phyloP scores from a whole-genome alignment of 768 basidiomycete species.

The Lyophyllum atratum region DNA sequence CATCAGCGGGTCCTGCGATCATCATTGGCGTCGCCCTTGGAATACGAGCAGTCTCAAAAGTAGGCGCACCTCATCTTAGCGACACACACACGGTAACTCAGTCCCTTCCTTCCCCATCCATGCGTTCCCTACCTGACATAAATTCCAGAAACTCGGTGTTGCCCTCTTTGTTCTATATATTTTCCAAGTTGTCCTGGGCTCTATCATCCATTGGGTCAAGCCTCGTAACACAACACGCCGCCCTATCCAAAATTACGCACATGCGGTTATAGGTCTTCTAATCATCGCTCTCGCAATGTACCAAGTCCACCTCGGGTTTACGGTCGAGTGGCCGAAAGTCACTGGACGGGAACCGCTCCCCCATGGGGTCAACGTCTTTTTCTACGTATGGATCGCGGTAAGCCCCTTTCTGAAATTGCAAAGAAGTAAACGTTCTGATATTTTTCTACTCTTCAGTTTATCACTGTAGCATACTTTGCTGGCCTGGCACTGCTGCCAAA shows the following conservation, averaged over 20 bases:
- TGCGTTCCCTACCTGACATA: background rate
- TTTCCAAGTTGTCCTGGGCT: slow-evolving; percentile 50
- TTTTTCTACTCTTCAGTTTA: slow-evolving; percentile 25
- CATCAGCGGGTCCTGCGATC: slow-evolving; percentile 44
- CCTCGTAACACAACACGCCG: slow-evolving; percentile 34
- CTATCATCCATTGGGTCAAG: slow-evolving; percentile 56
- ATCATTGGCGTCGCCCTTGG: slow-evolving; percentile 47
- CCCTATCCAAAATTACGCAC: slow-evolving; percentile 58
- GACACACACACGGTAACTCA: slow-evolving; percentile 49
- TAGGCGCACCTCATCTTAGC: slow-evolving; percentile 37
- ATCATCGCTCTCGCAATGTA: slow-evolving; percentile 52
- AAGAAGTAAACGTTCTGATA: background rate
- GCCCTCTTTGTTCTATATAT: slow-evolving; percentile 51
- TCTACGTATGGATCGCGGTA: slow-evolving; percentile 52
- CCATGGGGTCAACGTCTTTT: slow-evolving; percentile 38
- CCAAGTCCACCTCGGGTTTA: slow-evolving; percentile 50
- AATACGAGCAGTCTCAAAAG: slow-evolving; percentile 36
- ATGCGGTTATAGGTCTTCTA: slow-evolving; percentile 53
- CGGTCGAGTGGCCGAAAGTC: slow-evolving; percentile 47
- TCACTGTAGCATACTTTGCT: slow-evolving; percentile 42
- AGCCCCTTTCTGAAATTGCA: slow-evolving; percentile 15
- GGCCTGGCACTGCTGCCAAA: slow-evolving; percentile 47
- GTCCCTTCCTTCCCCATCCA: background rate
- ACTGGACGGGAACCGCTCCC: slow-evolving; percentile 44
- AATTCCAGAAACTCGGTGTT: slow-evolving; percentile 47